Base-by-base conservation (phyloP, 2,329 filamentous ascomycete species). In the Pyrenochaeta sp. region DNA sequence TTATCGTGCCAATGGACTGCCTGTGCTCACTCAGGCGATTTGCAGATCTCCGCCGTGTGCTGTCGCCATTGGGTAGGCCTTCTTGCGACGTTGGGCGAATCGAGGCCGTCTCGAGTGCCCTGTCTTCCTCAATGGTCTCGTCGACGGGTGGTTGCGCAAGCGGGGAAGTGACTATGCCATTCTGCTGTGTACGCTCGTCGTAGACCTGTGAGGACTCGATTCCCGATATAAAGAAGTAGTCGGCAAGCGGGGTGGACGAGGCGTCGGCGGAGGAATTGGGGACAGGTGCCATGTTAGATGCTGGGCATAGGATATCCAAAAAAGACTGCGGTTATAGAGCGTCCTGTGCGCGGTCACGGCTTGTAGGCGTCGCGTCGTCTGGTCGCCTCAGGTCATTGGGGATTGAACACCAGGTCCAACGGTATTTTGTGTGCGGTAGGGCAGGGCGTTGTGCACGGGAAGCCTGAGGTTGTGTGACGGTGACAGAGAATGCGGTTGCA, bases 211-310 rank as follows among this genome's bases (percentile, higher is more conserved):
- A 77, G 36, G 81, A 83, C 73, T 84, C 82, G 61, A 84, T 83
- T 60, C 83, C 83, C 52, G 78, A 80, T 58, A 89, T 89, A 83
- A 88, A 89, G 76, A 89, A 89, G 76, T 86, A 88, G 75, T 89
- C 87, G 68, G 87, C 87, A 53, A 89, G 83, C 54, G 87, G 86
- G 53, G 81, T 80, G 58, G 82, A 80, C 46, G 81, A 79, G 54
- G 75, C 67, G 58, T 83, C 80, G 52, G 77, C 66, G 54, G 78
- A 70, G 45, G 76, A 68, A 55, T 78, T 69, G 39, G 66, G 55
- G 71, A 79, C 78, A 58, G 76, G 75, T 56, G 76, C 72, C 76
- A 78, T 78, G 64, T 54, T 64, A 56, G 57, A 56, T 59, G 61
- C 50, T 64, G 68, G 63, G 57, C 69, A 74, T 74, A 58, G 51